A percentile compares a stretch with the other conserved stretches of the same genome.
Conservation (phyloP, 257 asterid genomes). For the Galeopsis tetrahit region DNA sequence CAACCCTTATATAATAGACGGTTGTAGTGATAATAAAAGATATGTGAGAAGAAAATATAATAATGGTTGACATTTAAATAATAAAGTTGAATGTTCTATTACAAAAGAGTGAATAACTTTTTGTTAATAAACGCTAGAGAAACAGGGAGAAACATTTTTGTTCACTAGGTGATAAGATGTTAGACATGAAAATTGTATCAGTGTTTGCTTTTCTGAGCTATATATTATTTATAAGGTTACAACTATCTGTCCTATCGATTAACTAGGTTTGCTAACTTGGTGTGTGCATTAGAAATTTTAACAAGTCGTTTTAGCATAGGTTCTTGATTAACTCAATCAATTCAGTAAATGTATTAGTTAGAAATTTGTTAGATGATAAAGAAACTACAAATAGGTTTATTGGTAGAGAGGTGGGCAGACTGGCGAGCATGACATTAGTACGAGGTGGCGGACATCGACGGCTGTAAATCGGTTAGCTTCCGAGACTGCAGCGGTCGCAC, state of each 20-base stretch:
- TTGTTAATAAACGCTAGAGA: background rate
- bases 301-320: background rate
- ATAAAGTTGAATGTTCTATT: background rate
- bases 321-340: background rate
- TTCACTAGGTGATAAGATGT: background rate
- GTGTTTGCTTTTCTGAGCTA: conserved; percentile 7
- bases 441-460: too few relatives aligned
- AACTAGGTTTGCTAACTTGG: background rate
- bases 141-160: conserved; percentile 10
- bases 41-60: background rate
- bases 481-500: too few relatives aligned
- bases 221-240: background rate
- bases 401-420: conserved; percentile 94
- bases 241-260: background rate
- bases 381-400: background rate
- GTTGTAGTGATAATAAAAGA: background rate
- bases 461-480: too few relatives aligned
- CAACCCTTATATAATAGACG: conserved; percentile 9
- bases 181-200: background rate
- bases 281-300: background rate
- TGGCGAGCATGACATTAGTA: conserved; percentile 67
- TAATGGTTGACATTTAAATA: background rate
- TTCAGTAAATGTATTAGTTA: too few relatives aligned
- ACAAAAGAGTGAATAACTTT: background rate
- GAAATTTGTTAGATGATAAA: too few relatives aligned